Conservation (phyloP, 352 stramenopile species). For the Phytophthora ramorum region DNA sequence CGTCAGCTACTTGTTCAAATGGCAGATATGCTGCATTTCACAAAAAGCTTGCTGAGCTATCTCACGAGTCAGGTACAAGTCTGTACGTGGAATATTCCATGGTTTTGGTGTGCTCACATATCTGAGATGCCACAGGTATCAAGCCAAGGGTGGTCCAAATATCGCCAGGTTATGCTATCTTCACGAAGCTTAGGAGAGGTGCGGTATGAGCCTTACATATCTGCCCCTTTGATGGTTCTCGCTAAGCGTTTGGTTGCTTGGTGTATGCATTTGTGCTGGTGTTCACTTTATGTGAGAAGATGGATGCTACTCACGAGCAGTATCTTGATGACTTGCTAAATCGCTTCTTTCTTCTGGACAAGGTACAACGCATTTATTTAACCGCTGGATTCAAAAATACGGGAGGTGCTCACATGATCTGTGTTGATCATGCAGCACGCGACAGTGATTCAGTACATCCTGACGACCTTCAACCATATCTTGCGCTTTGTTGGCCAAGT, state of each 20-base stretch:
- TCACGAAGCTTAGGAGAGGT: conserved; percentile 43
- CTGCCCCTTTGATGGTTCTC: not conserved
- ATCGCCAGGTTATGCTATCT: conserved; percentile 18
- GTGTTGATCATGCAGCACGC: conserved; percentile 43
- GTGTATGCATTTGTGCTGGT: not conserved
- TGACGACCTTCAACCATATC: conserved; percentile 79
- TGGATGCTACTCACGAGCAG: conserved; percentile 64
- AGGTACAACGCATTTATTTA: conserved; percentile 40
- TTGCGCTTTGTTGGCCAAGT: conserved; percentile 65
- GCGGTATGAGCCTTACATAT: not conserved
- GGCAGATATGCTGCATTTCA: conserved; percentile 83
- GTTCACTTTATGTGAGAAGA: conserved; percentile 32
- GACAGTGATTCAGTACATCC: conserved; percentile 71
- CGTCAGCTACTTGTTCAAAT: conserved; percentile 55
- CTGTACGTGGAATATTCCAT: not conserved
- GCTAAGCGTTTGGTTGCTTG: not conserved
- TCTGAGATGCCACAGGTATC: conserved; percentile 28
- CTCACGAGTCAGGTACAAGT: conserved; percentile 69
- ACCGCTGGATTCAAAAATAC: not conserved
- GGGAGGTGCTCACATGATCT: conserved; percentile 2
- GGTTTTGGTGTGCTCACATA: conserved; percentile 5
- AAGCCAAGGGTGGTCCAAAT: conserved; percentile 33
- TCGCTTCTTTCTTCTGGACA: conserved; percentile 75
- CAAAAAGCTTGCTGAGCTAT: conserved; percentile 70
- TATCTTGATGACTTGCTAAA: conserved; percentile 73